Evolutionary conservation across 108 stramenopile genomes (phyloP), one percentile per base, ranked within the genome.

Genomic region (Parietichytrium sp.): DNA sequence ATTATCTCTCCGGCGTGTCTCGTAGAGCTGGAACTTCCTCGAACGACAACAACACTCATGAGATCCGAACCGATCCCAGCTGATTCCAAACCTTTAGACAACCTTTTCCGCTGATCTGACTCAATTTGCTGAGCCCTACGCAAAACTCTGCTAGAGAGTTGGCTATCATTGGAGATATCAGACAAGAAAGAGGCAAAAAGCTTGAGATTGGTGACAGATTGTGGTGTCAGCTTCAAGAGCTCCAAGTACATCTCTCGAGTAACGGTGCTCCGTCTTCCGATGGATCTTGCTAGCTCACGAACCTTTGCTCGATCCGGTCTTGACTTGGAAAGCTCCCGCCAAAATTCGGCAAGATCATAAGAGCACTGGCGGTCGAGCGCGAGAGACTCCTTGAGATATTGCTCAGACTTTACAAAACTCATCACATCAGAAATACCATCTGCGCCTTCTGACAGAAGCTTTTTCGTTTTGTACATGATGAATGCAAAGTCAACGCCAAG

Each of bases 361-460:
- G 61, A 45, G 61, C 61, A 72, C n/a, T 25, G 61, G 23, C 45
- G 38, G 42, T 72, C 61, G 13, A 72, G 42, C 6, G 7, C 61
- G 38, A 72, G 38, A 8, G 61, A 33, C 61, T 72, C 61, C 61
- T 72, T 72, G 38, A 72, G 36, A 42, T 72, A 72, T 42, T 45
- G 36, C 0, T 33, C 61, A 42, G 38, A 45, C 42, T 72, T 72
- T 0, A 72, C 61, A 25, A 45, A 72, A 15, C 61, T 42, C 16
- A 72, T 16, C 6, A 72, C 38, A 20, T 72, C 61, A 10, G 61
- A 25, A 13, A 42, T 18, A 16, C 38, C 61, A 47, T 33, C n/a
- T 8, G 45, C 38, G 42, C 45, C 45, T 25, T 72, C 61, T 27
- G 36, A 33, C 1, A 72, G 61, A 10, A 72, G 42, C 15, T 42